Evolutionary conservation across 1,284 basidiomycete genomes (phyloP), one percentile per base, ranked within the genome.

Genomic region (Ustilago bromivora): DNA sequence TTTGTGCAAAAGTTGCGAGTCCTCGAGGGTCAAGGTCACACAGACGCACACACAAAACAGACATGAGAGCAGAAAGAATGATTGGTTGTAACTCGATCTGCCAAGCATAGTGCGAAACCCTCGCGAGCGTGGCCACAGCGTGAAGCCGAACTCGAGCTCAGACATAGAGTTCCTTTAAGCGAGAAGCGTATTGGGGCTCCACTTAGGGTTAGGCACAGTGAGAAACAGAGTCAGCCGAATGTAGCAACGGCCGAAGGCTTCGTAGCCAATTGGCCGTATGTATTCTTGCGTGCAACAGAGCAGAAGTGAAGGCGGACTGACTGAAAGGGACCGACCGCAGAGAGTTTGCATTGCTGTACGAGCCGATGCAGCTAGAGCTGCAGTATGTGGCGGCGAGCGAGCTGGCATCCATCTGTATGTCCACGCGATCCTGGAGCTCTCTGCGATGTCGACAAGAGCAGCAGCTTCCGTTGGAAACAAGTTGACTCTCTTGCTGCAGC

Each of bases 381-480:
- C 19, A 46, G 28, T 11, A 51, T 51, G 47, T 51, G 28, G 47
- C 47, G 11, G 47, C 15, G 11, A 51, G 28, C 4, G 31, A 31
- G 19, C 8, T 32, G 8, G 28, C 3, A 19, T 3, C 9, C 28
- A 8, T 19, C 4, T 31, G 41, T 28, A 28, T 15, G 28, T 46
- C 23, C 19, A 32, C 28, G 47, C 23, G 23, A 51, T 7, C 28
- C 47, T 31, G 23, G 31, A 32, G 28, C 23, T 6, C 19, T 19
- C 9, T n/a, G 19, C 17, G 17, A 15, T 34, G 53, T 38, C 10
- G 23, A 23, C 2, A 10, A 54, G 19, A 19, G 19, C 19, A 23
- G n/a, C 35, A 19, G 53, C 53, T 54, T 57, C 56, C 56, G 56
- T 57, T 57, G 56, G 56, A 57, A 57, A 47, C 56, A 31, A 28